Evolutionary conservation across 1,139 yeast species (phyloP).

Genomic region (Zygosaccharomyces pseudobailii): DNA sequence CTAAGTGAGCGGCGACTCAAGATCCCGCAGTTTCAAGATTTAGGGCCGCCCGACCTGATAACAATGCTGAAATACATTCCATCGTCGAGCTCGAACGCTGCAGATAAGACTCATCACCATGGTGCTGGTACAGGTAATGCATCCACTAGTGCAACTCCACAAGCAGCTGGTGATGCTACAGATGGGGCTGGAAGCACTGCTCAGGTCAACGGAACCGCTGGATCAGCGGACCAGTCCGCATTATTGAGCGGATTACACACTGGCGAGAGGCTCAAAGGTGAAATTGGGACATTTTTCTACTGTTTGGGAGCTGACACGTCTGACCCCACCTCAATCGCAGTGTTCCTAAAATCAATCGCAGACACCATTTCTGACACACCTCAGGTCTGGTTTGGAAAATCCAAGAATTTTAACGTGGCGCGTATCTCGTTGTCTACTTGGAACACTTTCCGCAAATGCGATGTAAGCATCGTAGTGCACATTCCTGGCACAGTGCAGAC

Average conservation of each 20-base stretch:
- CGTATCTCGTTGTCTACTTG: conserved; percentile 65
- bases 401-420: conserved; percentile 70
- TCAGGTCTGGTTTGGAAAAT: conserved; percentile 71
- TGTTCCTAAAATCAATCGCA: conserved; percentile 74
- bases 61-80: conserved; percentile 49
- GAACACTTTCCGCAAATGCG: conserved; percentile 73
- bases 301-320: conserved; percentile 61
- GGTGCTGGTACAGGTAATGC: neutral
- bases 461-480: conserved; percentile 68
- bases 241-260: conserved; percentile 25
- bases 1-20: conserved; percentile 45
- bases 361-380: conserved; percentile 56
- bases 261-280: conserved; percentile 31
- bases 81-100: conserved; percentile 19
- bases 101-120: conserved; percentile 4
- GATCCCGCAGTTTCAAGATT: conserved; percentile 44
- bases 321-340: conserved; percentile 62
- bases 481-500: conserved; percentile 82
- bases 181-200: conserved; percentile 4
- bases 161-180: conserved; percentile 1
- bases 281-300: conserved; percentile 39
- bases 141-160: neutral
- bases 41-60: conserved; percentile 93
- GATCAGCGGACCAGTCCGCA: conserved; percentile 13
- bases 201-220: neutral